Conservation (phyloP, 108 stramenopile species). For the Schizochytrium sp. region DNA sequence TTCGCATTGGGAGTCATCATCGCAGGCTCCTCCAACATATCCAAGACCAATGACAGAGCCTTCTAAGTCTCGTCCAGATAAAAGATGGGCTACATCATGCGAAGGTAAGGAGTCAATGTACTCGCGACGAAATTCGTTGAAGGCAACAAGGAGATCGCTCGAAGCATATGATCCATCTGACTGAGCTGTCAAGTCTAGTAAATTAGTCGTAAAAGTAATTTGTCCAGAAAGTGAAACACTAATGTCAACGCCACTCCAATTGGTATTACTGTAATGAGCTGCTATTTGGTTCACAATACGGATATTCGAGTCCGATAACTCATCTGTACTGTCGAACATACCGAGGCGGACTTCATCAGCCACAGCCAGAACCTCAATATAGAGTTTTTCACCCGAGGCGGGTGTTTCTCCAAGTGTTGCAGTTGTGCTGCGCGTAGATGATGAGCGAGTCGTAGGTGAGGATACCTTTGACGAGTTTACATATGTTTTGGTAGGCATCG, state of each 20-base stretch:
- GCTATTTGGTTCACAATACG: constrained; percentile 31
- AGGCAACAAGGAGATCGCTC: background rate
- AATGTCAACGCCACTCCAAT: background rate
- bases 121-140: background rate
- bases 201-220: background rate
- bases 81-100: background rate
- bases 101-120: background rate
- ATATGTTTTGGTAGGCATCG: no score
- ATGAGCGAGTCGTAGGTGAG: no score
- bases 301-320: background rate
- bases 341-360: background rate
- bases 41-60: background rate
- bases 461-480: no score
- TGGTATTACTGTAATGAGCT: background rate
- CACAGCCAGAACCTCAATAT: background rate
- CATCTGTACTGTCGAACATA: background rate
- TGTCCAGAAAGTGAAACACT: background rate
- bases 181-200: background rate
- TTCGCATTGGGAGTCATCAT: background rate
- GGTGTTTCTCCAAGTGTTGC: background rate
- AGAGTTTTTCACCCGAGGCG: background rate
- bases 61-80: background rate
- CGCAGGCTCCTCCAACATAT: background rate
- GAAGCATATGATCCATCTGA: background rate
- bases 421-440: background rate